Evolutionary conservation across 2,329 filamentous ascomycete species (phyloP), one percentile per base, ranked within the genome.

Genomic region (Apiospora malaysiana): DNA sequence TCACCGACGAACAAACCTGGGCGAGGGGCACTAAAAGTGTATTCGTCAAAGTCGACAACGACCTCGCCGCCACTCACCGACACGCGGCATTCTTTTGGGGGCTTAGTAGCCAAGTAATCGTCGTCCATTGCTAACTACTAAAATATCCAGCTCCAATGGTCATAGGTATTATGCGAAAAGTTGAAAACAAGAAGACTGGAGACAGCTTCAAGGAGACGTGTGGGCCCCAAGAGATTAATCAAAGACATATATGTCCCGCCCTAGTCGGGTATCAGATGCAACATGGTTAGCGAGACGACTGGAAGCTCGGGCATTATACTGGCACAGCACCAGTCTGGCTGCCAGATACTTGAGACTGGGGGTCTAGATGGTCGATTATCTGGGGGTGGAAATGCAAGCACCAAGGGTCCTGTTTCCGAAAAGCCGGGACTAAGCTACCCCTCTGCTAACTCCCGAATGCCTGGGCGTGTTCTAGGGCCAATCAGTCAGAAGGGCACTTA

Each of bases 11-110:
- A 59, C 2, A 59, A 25, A 37, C 51, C 51, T 18, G 51, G 51
- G 21, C 51, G 51, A 37, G 51, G 51, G 16, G 51, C 51, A 27
- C 51, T 16, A 7, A 59, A 59, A 16, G 51, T 59, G 27, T 59
- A 59, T 37, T 59, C 51, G 51, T 59, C 25, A 25, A 59, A 59
- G 51, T 59, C 51, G 25, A 25, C 18, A 16, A 37, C 27, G 25
- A 59, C 51, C 27, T 59, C 51, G 8, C 51, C 51, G 51, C 51
- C 51, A 21, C 51, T 59, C 16, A 59, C 51, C 4, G 51, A 59
- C 14, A 59, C 14, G 51, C 51, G 37, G 9, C 25, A 37, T 21
- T 59, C 51, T 37, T 59, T 32, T 2, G 51, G 51, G 16, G 51
- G 51, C 51, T 59, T 59, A 16, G 16, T 32, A 4, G 25, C 6